These are phyloP conservation scores for Incumbomyces delicatus DNA, from an alignment of 2,329 filamentous ascomycete genomes.

Conservation along the genomic window DNA sequence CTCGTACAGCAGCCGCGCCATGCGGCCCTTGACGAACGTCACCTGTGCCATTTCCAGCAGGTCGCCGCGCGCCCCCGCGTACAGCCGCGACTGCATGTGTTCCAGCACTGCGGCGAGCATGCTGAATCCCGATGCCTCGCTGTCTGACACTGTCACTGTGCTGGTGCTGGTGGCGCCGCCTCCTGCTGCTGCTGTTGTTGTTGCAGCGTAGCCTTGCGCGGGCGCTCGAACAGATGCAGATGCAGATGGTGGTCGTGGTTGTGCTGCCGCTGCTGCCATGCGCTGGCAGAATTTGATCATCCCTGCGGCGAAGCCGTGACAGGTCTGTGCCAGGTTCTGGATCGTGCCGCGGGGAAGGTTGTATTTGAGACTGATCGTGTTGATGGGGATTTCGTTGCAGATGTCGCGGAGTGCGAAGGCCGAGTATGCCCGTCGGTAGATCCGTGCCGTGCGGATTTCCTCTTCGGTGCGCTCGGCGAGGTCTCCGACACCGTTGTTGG, in stretches of 20 bases:
- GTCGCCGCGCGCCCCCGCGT: constrained; percentile 62
- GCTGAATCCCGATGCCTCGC: constrained; percentile 47
- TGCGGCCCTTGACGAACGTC: constrained; percentile 67
- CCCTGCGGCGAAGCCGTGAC: constrained; percentile 67
- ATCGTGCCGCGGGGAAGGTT: constrained; percentile 59
- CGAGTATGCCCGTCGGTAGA: constrained; percentile 64
- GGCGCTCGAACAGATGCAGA: background rate
- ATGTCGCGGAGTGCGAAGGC: constrained; percentile 69
- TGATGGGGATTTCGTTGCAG: constrained; percentile 65
- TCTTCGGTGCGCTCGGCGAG: constrained; percentile 54
- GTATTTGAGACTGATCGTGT: constrained; percentile 61
- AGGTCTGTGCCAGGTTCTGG: constrained; percentile 63
- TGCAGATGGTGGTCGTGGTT: background rate
- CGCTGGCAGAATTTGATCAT: constrained; percentile 71
- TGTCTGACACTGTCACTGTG: background rate
- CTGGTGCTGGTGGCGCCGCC: background rate
- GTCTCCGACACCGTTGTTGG: constrained; percentile 47
- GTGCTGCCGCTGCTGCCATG: constrained; percentile 38
- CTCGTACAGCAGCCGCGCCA: constrained; percentile 64
- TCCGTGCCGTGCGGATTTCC: constrained; percentile 51
- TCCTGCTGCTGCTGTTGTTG: background rate
- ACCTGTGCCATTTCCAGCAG: constrained; percentile 61
- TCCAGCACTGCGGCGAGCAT: constrained; percentile 62
- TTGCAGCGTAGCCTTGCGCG: too few relatives aligned
- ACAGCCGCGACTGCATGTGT: constrained; percentile 64